Conservation (phyloP, 1,284 basidiomycete species). For the Cutaneotrichosporon sp. region DNA sequence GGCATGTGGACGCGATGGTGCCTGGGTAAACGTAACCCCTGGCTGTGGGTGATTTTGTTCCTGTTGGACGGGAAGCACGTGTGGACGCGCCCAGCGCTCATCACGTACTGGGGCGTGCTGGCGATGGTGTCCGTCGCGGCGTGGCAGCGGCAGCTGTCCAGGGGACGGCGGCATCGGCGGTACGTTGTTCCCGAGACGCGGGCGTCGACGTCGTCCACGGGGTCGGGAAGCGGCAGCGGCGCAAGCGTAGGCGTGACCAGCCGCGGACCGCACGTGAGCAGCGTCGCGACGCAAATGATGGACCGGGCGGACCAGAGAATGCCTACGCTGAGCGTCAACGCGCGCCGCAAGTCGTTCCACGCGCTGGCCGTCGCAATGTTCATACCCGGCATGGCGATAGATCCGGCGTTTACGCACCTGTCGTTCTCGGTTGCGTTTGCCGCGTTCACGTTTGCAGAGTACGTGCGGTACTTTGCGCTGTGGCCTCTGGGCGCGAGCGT, state of each 20-base stretch:
- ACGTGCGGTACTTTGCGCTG: conserved; percentile 94
- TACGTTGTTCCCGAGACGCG: conserved; percentile 28
- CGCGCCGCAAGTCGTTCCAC: conserved; percentile 97
- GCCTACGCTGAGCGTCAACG: conserved; percentile 85
- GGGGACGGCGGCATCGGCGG: conserved; percentile 59
- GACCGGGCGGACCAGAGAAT: conserved; percentile 82
- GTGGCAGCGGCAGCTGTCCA: conserved; percentile 81
- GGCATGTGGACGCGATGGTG: conserved; percentile 91
- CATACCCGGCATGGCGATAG: conserved; percentile 82
- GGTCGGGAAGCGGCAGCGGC: neutral
- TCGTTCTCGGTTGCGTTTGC: conserved; percentile 91
- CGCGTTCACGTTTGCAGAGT: conserved; percentile 90
- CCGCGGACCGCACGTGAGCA: neutral
- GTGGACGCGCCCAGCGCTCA: conserved; percentile 76
- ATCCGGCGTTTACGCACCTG: conserved; percentile 92
- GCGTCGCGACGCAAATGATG: conserved; percentile 66
- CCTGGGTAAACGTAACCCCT: conserved; percentile 77
- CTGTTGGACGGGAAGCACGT: conserved; percentile 65
- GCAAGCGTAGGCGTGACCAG: neutral
- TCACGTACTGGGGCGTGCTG: conserved; percentile 79
- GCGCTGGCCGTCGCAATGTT: conserved; percentile 93
- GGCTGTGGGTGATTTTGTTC: conserved; percentile 76
- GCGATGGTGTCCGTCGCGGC: conserved; percentile 79
- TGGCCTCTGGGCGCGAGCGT: conserved; percentile 92
- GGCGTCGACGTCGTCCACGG: neutral